Evolutionary conservation across 371 early-diverging fungal genomes (phyloP).

Genomic region (Blakeslea trispora): DNA sequence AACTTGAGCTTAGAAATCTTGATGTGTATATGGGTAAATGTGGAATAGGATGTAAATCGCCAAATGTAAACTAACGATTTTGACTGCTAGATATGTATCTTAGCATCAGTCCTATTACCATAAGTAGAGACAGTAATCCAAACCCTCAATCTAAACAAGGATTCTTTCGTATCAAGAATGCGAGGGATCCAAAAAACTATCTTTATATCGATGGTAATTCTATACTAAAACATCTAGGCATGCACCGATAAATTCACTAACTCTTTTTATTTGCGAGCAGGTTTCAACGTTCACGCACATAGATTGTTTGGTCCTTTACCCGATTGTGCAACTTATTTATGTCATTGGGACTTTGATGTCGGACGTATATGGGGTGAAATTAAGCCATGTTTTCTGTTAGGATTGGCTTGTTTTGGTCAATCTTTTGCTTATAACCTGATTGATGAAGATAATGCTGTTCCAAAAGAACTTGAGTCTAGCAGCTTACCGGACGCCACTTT

Average conservation of each 20-base stretch:
- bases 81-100: constrained; percentile 59
- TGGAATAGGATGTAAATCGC: background rate
- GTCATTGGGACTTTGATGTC: constrained; percentile 73
- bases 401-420: constrained; percentile 58
- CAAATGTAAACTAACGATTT: background rate
- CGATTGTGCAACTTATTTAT: constrained; percentile 66
- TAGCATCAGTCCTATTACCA: constrained; percentile 63
- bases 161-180: constrained; percentile 37
- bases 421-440: constrained; percentile 69
- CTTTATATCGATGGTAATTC: constrained; percentile 62
- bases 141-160: constrained; percentile 31
- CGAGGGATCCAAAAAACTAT: constrained; percentile 51
- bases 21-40: constrained; percentile 67
- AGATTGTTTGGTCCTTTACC: constrained; percentile 80
- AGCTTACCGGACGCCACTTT: constrained; percentile 69
- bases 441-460: constrained; percentile 75
- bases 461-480: constrained; percentile 47
- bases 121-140: constrained; percentile 53
- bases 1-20: constrained; percentile 67
- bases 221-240: background rate
- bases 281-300: constrained; percentile 65
- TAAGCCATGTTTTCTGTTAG: constrained; percentile 64
- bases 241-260: background rate
- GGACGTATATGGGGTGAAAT: constrained; percentile 75
- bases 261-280: constrained; percentile 23